Evolutionary conservation across 495 filamentous ascomycete genomes (phyloP).

Genomic region (Letharia columbiana): DNA sequence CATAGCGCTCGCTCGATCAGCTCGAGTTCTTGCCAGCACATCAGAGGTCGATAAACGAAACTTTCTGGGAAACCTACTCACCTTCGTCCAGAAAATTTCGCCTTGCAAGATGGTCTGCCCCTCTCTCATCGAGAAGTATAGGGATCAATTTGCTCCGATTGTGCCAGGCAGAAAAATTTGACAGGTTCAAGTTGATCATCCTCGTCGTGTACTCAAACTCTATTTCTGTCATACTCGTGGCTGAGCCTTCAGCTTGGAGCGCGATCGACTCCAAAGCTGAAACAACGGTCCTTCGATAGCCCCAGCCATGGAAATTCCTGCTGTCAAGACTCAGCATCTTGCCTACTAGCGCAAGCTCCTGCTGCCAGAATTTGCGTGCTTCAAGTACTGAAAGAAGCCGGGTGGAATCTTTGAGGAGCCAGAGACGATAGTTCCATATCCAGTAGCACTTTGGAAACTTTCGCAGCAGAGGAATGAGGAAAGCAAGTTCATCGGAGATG

Average conservation of each 20-base stretch:
- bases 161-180: constrained; percentile 98
- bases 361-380: constrained; percentile 65
- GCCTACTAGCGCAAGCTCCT: constrained; percentile 67
- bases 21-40: constrained; percentile 49
- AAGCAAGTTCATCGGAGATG: constrained; percentile 58
- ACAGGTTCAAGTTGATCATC: constrained; percentile 74
- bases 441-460: constrained; percentile 97
- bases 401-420: constrained; percentile 69
- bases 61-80: constrained; percentile 34
- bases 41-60: constrained; percentile 11
- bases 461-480: constrained; percentile 73
- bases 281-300: constrained; percentile 74
- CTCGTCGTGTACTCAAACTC: constrained; percentile 86
- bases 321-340: constrained; percentile 83
- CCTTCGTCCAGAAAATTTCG: constrained; percentile 64
- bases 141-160: constrained; percentile 76
- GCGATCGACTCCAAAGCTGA: constrained; percentile 53
- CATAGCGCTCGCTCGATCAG: constrained; percentile 67
- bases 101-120: constrained; percentile 52
- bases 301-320: constrained; percentile 96
- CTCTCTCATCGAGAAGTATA: constrained; percentile 58
- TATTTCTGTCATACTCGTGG: constrained; percentile 54
- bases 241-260: constrained; percentile 19
- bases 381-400: constrained; percentile 44
- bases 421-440: constrained; percentile 96